Conservation (phyloP, 83 land plant genomes). For the Diphasiastrum complanatum region DNA sequence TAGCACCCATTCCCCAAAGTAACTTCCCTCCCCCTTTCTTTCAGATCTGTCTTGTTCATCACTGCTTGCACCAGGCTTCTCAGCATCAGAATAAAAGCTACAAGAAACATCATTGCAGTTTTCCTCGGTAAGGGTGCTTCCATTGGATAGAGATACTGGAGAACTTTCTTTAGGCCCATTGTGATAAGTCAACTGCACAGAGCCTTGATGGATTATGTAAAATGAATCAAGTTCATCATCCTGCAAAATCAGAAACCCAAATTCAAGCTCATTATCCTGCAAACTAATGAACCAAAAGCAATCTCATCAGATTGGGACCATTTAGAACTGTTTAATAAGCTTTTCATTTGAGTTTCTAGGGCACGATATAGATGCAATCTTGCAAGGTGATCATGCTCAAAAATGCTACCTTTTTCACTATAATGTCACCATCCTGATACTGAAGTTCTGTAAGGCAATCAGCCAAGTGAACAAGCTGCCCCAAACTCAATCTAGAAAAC, state of each 20-base stretch:
- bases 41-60: conserved; percentile 10
- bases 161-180: not conserved
- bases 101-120: too few relatives aligned
- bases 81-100: conserved; percentile 9
- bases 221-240: conserved; percentile 12
- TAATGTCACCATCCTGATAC: conserved; percentile 59
- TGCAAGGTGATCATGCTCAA: too few relatives aligned
- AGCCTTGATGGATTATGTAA: conserved; percentile 12
- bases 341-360: too few relatives aligned
- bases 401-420: conserved; percentile 59
- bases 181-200: conserved; percentile 11
- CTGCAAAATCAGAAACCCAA: conserved; percentile 2
- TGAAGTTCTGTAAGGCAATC: conserved; percentile 63
- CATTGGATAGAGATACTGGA: conserved; percentile 16
- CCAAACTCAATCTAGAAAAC: conserved; percentile 55
- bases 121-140: too few relatives aligned
- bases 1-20: conserved; percentile 85
- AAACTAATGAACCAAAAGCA: conserved; percentile 3
- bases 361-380: too few relatives aligned
- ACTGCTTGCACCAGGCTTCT: conserved; percentile 8
- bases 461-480: conserved; percentile 71
- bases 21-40: conserved; percentile 47
- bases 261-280: conserved; percentile 11
- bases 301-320: too few relatives aligned
- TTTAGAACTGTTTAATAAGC: too few relatives aligned